These are phyloP conservation scores for Thermothelomyces thermophilus DNA, from an alignment of 2,329 filamentous ascomycete species.

Conservation along the genomic window DNA sequence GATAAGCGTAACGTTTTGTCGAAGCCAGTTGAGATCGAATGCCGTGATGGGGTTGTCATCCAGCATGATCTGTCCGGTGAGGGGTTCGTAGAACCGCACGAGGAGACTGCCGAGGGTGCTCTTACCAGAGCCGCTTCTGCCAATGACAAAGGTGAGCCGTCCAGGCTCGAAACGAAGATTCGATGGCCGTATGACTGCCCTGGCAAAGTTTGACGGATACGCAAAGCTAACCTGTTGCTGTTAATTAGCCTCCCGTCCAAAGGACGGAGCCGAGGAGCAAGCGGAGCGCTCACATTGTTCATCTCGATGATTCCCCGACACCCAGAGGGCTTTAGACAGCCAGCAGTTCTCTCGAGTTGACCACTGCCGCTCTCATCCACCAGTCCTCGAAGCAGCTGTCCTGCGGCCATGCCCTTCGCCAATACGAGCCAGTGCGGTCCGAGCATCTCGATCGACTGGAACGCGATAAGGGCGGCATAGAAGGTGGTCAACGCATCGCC, in stretches of 20 bases:
- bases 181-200: conserved; percentile 52
- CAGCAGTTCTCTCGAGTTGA: conserved; percentile 15
- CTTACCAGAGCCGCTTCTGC: conserved; percentile 84
- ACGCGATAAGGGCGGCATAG: conserved; percentile 70
- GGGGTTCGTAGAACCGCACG: conserved; percentile 66
- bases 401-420: conserved; percentile 72
- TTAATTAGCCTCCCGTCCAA: conserved; percentile 3
- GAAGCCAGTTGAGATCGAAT: conserved; percentile 65
- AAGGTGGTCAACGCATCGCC: conserved; percentile 77
- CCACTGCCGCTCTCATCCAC: conserved; percentile 29
- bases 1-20: conserved; percentile 69
- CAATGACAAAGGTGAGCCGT: conserved; percentile 73
- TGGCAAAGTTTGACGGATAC: conserved; percentile 64
- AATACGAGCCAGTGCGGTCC: conserved; percentile 72
- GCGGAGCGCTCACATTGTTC: conserved; percentile 47
- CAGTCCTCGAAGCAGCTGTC: conserved; percentile 51
- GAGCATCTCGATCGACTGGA: conserved; percentile 67
- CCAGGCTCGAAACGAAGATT: conserved; percentile 66
- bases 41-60: conserved; percentile 57
- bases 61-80: conserved; percentile 58
- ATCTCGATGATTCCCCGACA: conserved; percentile 66
- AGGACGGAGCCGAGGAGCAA: not conserved
- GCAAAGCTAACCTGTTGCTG: conserved; percentile 63
- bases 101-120: conserved; percentile 80
- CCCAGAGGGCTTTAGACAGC: conserved; percentile 25